These are phyloP conservation scores for Ascochyta viciae-villosae DNA, from an alignment of 2,329 filamentous ascomycete genomes.

Conservation along the genomic window DNA sequence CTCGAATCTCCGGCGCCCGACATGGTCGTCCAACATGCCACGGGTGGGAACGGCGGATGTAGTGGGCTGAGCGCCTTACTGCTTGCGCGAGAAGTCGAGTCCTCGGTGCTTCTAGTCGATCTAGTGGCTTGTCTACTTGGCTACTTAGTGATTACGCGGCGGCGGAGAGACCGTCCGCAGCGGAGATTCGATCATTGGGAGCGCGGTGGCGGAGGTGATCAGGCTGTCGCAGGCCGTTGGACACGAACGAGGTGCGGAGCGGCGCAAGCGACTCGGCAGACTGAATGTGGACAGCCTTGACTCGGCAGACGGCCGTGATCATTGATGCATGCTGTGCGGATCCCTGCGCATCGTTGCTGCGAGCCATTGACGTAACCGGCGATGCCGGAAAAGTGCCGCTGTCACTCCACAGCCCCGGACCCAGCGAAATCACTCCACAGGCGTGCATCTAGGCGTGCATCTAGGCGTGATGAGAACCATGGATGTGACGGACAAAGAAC, in stretches of 20 bases:
- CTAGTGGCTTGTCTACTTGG: constrained; percentile 31
- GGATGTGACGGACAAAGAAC: constrained; percentile 4
- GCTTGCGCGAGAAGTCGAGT: constrained; percentile 13
- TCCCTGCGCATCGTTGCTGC: constrained; percentile 6
- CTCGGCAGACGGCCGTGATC: constrained; percentile 11
- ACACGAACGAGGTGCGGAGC: constrained; percentile 5
- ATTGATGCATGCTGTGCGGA: constrained; percentile 7
- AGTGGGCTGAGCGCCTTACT: constrained; percentile 2
- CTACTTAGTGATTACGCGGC: constrained; percentile 29
- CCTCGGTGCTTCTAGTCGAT: constrained; percentile 14
- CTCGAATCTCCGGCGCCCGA: constrained; percentile 36
- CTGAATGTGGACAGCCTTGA: constrained; percentile 15
- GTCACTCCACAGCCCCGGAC: constrained; percentile 2
- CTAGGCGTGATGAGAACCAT: neutral
- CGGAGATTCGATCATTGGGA: constrained; percentile 8
- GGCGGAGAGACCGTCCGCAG: constrained; percentile 6
- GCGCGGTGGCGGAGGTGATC: neutral
- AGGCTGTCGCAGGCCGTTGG: constrained; percentile 1
- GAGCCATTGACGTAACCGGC: constrained; percentile 9
- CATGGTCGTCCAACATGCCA: constrained; percentile 39
- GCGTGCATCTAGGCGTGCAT: constrained; percentile 5
- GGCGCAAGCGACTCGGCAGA: constrained; percentile 10
- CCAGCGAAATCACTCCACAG: constrained; percentile 4
- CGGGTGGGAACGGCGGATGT: constrained; percentile 10
- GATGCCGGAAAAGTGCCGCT: constrained; percentile 2